Evolutionary conservation across 2,329 filamentous ascomycete genomes (phyloP).

Genomic region (Arthrinium phaeospermum): DNA sequence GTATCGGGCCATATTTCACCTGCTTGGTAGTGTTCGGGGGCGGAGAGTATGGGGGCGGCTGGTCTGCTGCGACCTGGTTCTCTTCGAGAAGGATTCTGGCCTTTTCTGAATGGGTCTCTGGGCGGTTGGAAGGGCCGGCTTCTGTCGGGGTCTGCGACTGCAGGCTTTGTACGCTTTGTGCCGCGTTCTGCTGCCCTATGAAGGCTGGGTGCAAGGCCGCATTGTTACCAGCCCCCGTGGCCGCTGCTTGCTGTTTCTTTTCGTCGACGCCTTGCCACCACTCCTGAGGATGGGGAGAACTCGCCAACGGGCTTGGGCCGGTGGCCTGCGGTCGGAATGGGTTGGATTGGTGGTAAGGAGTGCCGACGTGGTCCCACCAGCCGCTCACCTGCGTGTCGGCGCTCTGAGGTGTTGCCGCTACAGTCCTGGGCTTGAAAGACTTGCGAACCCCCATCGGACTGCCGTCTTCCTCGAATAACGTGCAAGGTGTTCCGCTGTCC

Average conservation of each 20-base stretch:
- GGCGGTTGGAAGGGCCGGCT: conserved; percentile 27
- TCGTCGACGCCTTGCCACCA: conserved; percentile 36
- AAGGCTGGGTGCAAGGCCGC: neutral
- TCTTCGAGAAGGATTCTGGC: conserved; percentile 46
- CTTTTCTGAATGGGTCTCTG: conserved; percentile 44
- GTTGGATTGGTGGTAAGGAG: conserved; percentile 45
- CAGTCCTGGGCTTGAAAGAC: conserved; percentile 45
- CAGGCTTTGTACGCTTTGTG: conserved; percentile 28
- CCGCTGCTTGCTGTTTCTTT: conserved; percentile 23
- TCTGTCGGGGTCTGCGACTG: conserved; percentile 34
- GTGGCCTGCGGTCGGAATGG: conserved; percentile 50
- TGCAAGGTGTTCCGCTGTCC: conserved; percentile 59
- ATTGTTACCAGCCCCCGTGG: neutral
- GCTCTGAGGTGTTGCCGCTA: conserved; percentile 49
- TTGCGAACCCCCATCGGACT: conserved; percentile 47
- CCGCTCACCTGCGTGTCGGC: conserved; percentile 66
- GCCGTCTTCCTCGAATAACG: conserved; percentile 74
- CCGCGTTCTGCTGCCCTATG: conserved; percentile 27
- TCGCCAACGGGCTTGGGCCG: conserved; percentile 35
- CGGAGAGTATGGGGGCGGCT: conserved; percentile 63
- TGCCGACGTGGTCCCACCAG: conserved; percentile 81
- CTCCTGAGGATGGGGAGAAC: conserved; percentile 28
- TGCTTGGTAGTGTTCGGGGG: conserved; percentile 45
- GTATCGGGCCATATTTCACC: conserved; percentile 61
- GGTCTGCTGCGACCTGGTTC: conserved; percentile 42